A percentile compares a stretch with the other conserved stretches of the same genome.
Evolutionary conservation across 176 grass and related monocot genomes (phyloP).

Genomic region (Zoysia japonica): DNA sequence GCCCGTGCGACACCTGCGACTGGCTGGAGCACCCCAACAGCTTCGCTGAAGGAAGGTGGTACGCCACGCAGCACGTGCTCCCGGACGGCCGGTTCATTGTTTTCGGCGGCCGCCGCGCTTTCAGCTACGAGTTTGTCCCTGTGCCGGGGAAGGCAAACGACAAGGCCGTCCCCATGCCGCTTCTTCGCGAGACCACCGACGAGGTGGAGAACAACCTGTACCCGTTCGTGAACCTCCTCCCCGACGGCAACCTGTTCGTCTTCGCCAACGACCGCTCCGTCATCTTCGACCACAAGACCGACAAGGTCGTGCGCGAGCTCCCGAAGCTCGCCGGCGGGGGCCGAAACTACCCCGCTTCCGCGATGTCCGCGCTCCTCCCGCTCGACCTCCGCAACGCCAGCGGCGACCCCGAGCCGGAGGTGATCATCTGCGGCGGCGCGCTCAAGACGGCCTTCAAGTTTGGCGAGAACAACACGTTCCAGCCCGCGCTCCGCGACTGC

Average conservation of each 20-base stretch:
- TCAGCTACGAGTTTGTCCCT: constrained; percentile 72
- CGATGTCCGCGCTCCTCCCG: constrained; percentile 78
- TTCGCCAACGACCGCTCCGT: constrained; percentile 88
- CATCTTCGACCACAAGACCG: constrained; percentile 54
- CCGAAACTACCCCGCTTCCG: constrained; percentile 77
- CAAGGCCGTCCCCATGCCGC: constrained; percentile 29
- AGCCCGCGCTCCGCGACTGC: constrained; percentile 57
- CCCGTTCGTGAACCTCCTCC: constrained; percentile 87
- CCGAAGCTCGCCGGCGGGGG: constrained; percentile 60
- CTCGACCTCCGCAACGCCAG: constrained; percentile 55
- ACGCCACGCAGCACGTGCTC: constrained; percentile 59
- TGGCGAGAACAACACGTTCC: constrained; percentile 51
- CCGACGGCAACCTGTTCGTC: constrained; percentile 79
- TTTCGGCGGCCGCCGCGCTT: constrained; percentile 72
- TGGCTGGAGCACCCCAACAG: constrained; percentile 49
- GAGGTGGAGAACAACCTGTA: constrained; percentile 94
- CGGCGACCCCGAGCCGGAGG: constrained; percentile 50
- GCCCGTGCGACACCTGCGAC: constrained; percentile 44
- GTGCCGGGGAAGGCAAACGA: constrained; percentile 44
- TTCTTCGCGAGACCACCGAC: constrained; percentile 72
- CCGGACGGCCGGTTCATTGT: constrained; percentile 65
- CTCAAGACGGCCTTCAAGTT: constrained; percentile 54
- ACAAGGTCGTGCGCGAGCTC: constrained; percentile 61
- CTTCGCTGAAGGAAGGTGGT: constrained; percentile 63
- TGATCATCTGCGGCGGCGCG: constrained; percentile 76